phyloP scores from a whole-genome alignment of 257 asterid genomes.

The Leptodermis oblonga region DNA sequence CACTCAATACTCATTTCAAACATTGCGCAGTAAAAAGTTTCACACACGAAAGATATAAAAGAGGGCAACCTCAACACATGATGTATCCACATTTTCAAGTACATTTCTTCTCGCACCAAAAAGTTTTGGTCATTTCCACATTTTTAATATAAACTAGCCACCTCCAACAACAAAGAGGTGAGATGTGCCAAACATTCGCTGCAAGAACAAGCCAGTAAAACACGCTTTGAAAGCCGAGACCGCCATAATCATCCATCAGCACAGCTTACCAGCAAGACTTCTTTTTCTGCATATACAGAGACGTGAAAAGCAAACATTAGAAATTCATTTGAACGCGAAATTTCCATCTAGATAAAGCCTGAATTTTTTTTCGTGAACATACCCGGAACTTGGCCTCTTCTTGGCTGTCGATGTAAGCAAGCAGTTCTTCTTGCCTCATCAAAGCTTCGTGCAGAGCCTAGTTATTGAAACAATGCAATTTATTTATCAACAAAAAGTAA shows the following conservation, averaged over 20 bases:
- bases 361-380: slow-evolving; percentile 28
- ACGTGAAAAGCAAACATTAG: no score
- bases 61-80: no score
- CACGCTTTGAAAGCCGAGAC: neutral
- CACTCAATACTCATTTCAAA: slow-evolving; percentile 10
- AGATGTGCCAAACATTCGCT: neutral
- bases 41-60: neutral
- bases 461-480: slow-evolving; percentile 16
- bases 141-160: neutral
- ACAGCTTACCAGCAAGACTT: slow-evolving; percentile 64
- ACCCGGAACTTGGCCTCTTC: slow-evolving; percentile 76
- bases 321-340: no score
- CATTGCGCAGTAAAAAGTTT: neutral
- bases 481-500: neutral
- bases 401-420: slow-evolving; percentile 85
- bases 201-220: no score
- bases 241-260: neutral
- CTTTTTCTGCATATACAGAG: slow-evolving; percentile 51
- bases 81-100: neutral
- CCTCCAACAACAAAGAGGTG: slow-evolving; percentile 8
- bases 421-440: slow-evolving; percentile 96
- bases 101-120: neutral
- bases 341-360: neutral
- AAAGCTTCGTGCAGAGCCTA: slow-evolving; percentile 92
- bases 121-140: neutral